Evolutionary conservation across 2,329 filamentous ascomycete species (phyloP).

Genomic region (Talaromyces sp.): DNA sequence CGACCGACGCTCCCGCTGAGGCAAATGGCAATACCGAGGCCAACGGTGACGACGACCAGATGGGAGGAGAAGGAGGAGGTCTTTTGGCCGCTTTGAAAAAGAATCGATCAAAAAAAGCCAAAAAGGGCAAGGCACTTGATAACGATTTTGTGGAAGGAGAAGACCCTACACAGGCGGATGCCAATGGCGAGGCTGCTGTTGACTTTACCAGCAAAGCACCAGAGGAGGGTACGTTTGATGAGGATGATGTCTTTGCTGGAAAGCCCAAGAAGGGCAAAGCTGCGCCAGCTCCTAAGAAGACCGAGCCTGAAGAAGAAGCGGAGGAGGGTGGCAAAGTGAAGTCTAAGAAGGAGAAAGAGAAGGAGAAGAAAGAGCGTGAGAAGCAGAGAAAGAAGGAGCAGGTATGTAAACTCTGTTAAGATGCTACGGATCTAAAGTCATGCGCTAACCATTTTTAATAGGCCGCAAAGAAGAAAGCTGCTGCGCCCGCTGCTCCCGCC

Average conservation of each 20-base stretch:
- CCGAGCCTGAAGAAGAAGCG: constrained; percentile 44
- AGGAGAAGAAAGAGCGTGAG: constrained; percentile 94
- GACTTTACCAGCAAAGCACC: constrained; percentile 68
- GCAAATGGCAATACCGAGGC: constrained; percentile 50
- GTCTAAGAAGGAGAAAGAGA: constrained; percentile 98
- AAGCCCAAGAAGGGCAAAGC: constrained; percentile 65
- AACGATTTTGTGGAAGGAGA: constrained; percentile 75
- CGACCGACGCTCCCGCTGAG: constrained; percentile 44
- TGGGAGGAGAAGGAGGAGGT: constrained; percentile 60
- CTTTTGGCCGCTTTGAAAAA: constrained; percentile 79
- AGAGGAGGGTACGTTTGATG: constrained; percentile 74
- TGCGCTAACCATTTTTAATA: constrained; percentile 31
- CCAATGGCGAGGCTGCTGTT: constrained; percentile 32
- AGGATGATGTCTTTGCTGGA: constrained; percentile 81
- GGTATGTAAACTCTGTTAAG: constrained; percentile 52
- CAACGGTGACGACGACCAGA: constrained; percentile 55
- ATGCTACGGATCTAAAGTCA: background rate
- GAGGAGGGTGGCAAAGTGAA: constrained; percentile 68
- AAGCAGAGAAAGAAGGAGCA: constrained; percentile 99
- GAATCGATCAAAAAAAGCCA: constrained; percentile 82
- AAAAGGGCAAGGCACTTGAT: constrained; percentile 69
- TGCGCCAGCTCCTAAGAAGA: constrained; percentile 44
- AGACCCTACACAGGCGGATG: constrained; percentile 48
- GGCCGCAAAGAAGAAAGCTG: constrained; percentile 81
- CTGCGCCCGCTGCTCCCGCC: constrained; percentile 43